Conservation (phyloP, 306 rosid genomes). For the Phaseolus lunatus region DNA sequence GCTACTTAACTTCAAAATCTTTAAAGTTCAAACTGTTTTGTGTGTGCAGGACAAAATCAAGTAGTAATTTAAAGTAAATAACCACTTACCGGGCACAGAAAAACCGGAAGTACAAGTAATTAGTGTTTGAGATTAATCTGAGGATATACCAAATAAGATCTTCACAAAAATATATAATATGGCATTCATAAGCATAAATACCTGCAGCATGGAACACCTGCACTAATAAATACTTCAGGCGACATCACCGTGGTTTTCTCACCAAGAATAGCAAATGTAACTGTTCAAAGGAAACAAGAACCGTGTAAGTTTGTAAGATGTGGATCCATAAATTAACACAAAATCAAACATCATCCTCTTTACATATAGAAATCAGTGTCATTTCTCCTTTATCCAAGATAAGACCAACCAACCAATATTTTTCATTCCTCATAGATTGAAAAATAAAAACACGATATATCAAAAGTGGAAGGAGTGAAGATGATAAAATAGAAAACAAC, state of each 20-base stretch:
- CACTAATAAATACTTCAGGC: slow-evolving; percentile 83
- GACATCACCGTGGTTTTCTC: slow-evolving; percentile 98
- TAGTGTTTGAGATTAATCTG: slow-evolving; percentile 23
- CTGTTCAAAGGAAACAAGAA: slow-evolving; percentile 58
- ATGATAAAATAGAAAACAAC: background rate
- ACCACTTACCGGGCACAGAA: slow-evolving; percentile 35
- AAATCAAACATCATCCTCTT: slow-evolving; percentile 31
- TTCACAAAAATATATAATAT: slow-evolving; percentile 39
- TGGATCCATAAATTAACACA: slow-evolving; percentile 30
- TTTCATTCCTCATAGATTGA: slow-evolving; percentile 20
- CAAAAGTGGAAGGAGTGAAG: slow-evolving; percentile 30
- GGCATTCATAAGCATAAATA: slow-evolving; percentile 48
- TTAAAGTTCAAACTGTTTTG: slow-evolving; percentile 15
- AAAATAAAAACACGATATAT: slow-evolving; percentile 35
- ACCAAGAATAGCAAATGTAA: slow-evolving; percentile 92
- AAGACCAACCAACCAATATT: slow-evolving; percentile 31
- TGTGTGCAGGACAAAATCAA: slow-evolving; percentile 21
- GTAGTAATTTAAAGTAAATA: slow-evolving; percentile 34
- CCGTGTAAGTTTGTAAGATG: slow-evolving; percentile 36
- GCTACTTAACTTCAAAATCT: slow-evolving; percentile 30
- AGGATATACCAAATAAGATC: slow-evolving; percentile 21
- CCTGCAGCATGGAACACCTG: slow-evolving; percentile 99
- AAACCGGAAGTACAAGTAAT: slow-evolving; percentile 23
- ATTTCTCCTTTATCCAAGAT: slow-evolving; percentile 19
- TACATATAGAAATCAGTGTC: slow-evolving; percentile 35